These are phyloP conservation scores for Fusarium fujikuroi DNA, from an alignment of 2,329 filamentous ascomycete species.

Conservation along the genomic window DNA sequence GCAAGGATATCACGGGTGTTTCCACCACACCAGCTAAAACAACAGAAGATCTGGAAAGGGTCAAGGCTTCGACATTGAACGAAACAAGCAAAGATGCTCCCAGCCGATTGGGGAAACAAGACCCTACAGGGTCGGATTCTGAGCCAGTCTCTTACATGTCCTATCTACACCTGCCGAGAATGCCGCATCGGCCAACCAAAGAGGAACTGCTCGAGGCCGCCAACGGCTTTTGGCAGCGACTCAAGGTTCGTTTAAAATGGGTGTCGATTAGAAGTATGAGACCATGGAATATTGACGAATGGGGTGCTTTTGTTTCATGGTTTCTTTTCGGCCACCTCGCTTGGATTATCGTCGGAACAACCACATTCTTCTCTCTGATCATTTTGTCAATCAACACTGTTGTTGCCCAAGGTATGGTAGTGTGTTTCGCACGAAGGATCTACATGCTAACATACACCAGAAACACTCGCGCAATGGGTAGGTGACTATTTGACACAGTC, in stretches of 20 bases:
- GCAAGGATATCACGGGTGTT: slow-evolving; percentile 32
- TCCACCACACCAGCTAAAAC: slow-evolving; percentile 14
- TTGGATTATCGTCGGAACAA: slow-evolving; percentile 97
- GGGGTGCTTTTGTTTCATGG: slow-evolving; percentile 94
- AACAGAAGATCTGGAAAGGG: slow-evolving; percentile 28
- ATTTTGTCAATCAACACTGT: slow-evolving; percentile 96
- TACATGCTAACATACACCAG: slow-evolving; percentile 54
- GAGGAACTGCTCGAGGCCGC: slow-evolving; percentile 93
- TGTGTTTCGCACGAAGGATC: background rate
- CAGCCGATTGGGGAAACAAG: slow-evolving; percentile 19
- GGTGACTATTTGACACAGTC: slow-evolving; percentile 96
- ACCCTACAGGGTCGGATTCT: slow-evolving; percentile 28
- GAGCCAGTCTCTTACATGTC: slow-evolving; percentile 64
- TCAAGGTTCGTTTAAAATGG: slow-evolving; percentile 97
- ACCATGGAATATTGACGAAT: slow-evolving; percentile 96
- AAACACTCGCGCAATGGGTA: slow-evolving; percentile 92
- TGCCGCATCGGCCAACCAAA: slow-evolving; percentile 90
- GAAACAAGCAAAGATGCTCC: slow-evolving; percentile 20
- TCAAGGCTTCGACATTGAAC: slow-evolving; percentile 16
- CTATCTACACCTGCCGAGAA: slow-evolving; percentile 70
- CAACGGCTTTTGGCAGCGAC: slow-evolving; percentile 89
- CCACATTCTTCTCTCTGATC: slow-evolving; percentile 92
- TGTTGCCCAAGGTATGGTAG: slow-evolving; percentile 81
- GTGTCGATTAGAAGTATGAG: slow-evolving; percentile 92
- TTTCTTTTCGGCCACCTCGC: slow-evolving; percentile 91